Percentiles rank a stretch among this genome's conserved stretches.
These are phyloP conservation scores for Scheffersomyces spartinae DNA, from an alignment of 805 yeast species.

Conservation along the genomic window DNA sequence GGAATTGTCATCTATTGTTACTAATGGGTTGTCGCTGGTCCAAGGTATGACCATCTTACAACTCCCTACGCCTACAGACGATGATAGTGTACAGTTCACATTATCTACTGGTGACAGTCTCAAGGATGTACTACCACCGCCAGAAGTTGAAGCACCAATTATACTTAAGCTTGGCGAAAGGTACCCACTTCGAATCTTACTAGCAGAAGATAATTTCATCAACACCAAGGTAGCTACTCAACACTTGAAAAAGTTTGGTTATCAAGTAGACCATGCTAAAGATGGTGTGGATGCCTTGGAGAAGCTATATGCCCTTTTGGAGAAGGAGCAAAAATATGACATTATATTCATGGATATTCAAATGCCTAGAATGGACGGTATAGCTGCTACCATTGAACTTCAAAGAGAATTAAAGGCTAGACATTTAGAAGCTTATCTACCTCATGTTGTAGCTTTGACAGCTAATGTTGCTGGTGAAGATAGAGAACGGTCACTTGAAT, in stretches of 20 bases:
- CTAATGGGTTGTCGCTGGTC: no score
- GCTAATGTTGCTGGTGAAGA: slow-evolving; percentile 48
- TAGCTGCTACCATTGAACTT: slow-evolving; percentile 34
- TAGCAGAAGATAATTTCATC: slow-evolving; percentile 46
- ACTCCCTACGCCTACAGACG: no score
- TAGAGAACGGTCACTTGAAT: slow-evolving; percentile 30
- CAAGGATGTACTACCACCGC: no score
- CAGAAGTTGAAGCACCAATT: neutral
- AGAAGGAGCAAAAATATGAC: slow-evolving; percentile 27
- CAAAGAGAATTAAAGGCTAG: slow-evolving; percentile 14
- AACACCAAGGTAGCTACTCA: slow-evolving; percentile 39
- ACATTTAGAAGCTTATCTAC: slow-evolving; percentile 11
- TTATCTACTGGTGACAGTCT: no score
- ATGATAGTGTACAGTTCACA: no score
- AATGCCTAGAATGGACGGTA: slow-evolving; percentile 46
- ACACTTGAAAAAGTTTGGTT: slow-evolving; percentile 38
- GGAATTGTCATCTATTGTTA: no score
- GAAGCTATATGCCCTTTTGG: slow-evolving; percentile 15
- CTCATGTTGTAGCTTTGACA: slow-evolving; percentile 36
- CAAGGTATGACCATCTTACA: no score
- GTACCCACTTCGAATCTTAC: slow-evolving; percentile 33
- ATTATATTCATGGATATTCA: slow-evolving; percentile 47
- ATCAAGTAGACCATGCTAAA: slow-evolving; percentile 39
- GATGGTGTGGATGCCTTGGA: slow-evolving; percentile 37
- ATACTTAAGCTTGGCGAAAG: slow-evolving; percentile 5